Base-by-base conservation (phyloP, 2,329 filamentous ascomycete genomes). In the Dothiorella sarmentorum region DNA sequence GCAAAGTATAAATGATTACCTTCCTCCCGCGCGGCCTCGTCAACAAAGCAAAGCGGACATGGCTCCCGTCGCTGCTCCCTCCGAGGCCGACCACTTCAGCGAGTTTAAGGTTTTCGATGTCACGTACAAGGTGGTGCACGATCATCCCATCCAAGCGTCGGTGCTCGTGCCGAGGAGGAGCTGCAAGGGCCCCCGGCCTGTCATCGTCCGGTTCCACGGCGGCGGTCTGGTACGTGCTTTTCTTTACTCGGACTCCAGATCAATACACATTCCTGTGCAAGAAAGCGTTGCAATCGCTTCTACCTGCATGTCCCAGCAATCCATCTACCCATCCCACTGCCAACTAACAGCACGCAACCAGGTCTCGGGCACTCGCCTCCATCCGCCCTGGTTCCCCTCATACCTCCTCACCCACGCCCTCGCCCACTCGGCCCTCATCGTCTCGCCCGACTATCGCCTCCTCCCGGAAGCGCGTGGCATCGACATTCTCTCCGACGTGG, bases 391-490 rank as follows among this genome's bases (percentile, higher is more conserved):
- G 69, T 67, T 69, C 51, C 60, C 65, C 2, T 62, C 65, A 7
- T 73, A 63, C 52, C 66, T 74, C 7, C 64, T 79, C 7, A 70
- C 77, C 7, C 68, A 78, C 37, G 69, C 74, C 22, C 67, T 70
- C 1, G 62, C 66, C 24, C 71, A 75, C 49, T 65, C 65, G 13
- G 77, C 80, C n/a, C 74, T 82, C 43, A 68, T 78, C 24, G 64
- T 82, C 6, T 68, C 73, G 1, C 75, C 78, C 0, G 77, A 80
- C 65, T 80, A 83, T 68, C 79, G 80, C 7, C 74, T 83, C 3
- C 61, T 80, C n/a, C 80, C 80, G 20, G 79, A 82, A 60, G 69
- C 75, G 56, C 76, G 58, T 18, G 77, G 77, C 31, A 47, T 67
- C 2, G 76, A 82, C 15, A 77, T 81, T 59, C 69, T 81, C 22